Evolutionary conservation across 129 eudicot genomes (phyloP), one percentile per base, ranked within the genome.

Genomic region (Rutidosis leptorrhynchoides): DNA sequence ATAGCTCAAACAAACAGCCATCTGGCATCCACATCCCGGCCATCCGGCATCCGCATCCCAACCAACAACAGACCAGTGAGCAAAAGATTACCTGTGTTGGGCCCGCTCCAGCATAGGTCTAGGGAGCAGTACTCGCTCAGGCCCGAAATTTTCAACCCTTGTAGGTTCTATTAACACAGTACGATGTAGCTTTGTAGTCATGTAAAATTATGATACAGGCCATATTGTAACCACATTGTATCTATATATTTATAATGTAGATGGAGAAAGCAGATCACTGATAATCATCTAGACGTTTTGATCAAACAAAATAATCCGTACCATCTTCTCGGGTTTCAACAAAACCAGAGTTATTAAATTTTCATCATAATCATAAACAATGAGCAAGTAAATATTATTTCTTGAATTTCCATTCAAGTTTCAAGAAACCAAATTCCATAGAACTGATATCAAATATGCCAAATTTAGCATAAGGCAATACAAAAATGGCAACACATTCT

Each of bases 401-500:
- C 62, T 54, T 68, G 73, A 32, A 68, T 28, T 43, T 40, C 2
- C 19, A 27, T 35, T 26, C 42, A 70, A 17, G 30, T 26, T 48
- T 28, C 40, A 35, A 58, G 72, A 12, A 40, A 11, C 19, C 22
- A 4, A 43, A 24, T 56, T 37, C 37, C 21, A 35, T 53, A 68
- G 15, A 21, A 14, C 46, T 23, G n/a, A 26, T 43, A 57, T 58
- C 68, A 74, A 74, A 74, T 52, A 35, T 30, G 61, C 60, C 66
- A 54, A 27, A 65, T 77, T 71, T 69, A 46, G 33, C 71, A 21
- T 23, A 19, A 26, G 63, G 24, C 33, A 19, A 43, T 56, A 69
- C 67, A 65, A 37, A 7, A 64, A 73, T 26, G 70, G 22, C 15
- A 65, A 65, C 57, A 63, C 67, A 49, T 30, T 70, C 73, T 42